Conservation (phyloP, 2,329 filamentous ascomycete genomes). For the Chaetomium sp. region DNA sequence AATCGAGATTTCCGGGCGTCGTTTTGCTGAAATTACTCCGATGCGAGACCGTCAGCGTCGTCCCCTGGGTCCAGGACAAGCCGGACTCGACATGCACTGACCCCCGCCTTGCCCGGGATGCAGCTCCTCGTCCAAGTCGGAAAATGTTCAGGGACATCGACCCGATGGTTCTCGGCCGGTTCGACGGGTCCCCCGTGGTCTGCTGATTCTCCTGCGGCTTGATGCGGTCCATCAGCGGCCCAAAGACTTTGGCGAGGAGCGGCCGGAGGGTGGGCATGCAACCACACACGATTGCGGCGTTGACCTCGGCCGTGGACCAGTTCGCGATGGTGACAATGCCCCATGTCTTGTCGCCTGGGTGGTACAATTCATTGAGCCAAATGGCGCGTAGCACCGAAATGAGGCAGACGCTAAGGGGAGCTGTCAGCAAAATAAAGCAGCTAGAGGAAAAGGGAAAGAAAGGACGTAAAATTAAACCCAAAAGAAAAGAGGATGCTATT, state of each 20-base stretch:
- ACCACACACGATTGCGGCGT: constrained; percentile 26
- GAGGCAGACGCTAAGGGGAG: constrained; percentile 20
- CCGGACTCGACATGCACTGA: not conserved
- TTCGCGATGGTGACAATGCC: constrained; percentile 19
- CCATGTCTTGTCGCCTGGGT: constrained; percentile 20
- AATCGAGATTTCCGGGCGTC: not conserved
- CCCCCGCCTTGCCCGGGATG: no score
- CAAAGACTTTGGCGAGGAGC: constrained; percentile 23
- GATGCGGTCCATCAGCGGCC: constrained; percentile 3
- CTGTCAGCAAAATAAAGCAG: not conserved
- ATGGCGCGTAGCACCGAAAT: constrained; percentile 21
- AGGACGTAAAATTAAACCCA: not conserved
- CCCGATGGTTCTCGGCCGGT: constrained; percentile 7
- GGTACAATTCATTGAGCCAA: constrained; percentile 18
- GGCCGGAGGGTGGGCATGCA: constrained; percentile 26
- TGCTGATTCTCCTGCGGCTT: constrained; percentile 2
- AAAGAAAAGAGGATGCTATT: not conserved
- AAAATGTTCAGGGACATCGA: constrained; percentile 8
- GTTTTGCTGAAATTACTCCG: not conserved
- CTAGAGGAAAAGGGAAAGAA: not conserved
- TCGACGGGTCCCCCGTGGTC: not conserved
- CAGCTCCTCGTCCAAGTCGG: not conserved
- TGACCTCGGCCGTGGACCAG: constrained; percentile 26
- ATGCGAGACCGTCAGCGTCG: not conserved
- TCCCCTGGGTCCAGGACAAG: not conserved